These are phyloP conservation scores for Ganoderma resinaceum DNA, from an alignment of 1,284 basidiomycete species.

Conservation along the genomic window DNA sequence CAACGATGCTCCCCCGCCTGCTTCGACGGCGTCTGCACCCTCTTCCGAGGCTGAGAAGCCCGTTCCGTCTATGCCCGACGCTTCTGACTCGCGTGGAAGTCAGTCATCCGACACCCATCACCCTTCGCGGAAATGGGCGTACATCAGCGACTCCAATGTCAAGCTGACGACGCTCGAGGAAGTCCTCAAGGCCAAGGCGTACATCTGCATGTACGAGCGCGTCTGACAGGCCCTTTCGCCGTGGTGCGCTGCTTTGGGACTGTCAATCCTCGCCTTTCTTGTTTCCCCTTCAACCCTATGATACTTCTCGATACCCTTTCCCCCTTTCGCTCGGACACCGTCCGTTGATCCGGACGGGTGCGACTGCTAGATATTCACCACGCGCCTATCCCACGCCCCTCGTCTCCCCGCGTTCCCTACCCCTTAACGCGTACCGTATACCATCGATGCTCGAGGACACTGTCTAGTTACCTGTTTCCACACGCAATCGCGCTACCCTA, in stretches of 20 bases:
- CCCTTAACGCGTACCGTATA: background rate
- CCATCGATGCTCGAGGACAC: conserved; percentile 1
- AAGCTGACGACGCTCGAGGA: conserved; percentile 84
- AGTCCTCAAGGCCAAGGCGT: conserved; percentile 89
- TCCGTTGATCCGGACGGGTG: background rate
- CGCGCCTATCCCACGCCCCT: background rate
- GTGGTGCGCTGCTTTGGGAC: background rate
- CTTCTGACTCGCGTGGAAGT: conserved; percentile 19
- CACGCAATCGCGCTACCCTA: conserved; percentile 22
- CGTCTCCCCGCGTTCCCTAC: background rate
- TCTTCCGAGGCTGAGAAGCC: conserved; percentile 28
- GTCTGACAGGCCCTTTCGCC: conserved; percentile 36
- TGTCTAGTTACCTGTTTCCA: background rate
- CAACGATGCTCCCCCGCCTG: conserved; percentile 13
- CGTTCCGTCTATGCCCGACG: conserved; percentile 30
- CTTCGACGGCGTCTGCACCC: conserved; percentile 8
- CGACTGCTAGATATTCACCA: background rate
- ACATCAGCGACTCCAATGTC: conserved; percentile 87
- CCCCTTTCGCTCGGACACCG: conserved; percentile 3
- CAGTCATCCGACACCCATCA: conserved; percentile 23
- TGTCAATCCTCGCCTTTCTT: background rate
- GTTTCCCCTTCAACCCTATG: background rate
- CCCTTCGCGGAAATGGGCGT: conserved; percentile 81
- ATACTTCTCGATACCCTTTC: background rate
- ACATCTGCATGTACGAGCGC: conserved; percentile 90